These are phyloP conservation scores for Plasmodium malariae DNA, from an alignment of 169 alveolate genomes.

Conservation along the genomic window DNA sequence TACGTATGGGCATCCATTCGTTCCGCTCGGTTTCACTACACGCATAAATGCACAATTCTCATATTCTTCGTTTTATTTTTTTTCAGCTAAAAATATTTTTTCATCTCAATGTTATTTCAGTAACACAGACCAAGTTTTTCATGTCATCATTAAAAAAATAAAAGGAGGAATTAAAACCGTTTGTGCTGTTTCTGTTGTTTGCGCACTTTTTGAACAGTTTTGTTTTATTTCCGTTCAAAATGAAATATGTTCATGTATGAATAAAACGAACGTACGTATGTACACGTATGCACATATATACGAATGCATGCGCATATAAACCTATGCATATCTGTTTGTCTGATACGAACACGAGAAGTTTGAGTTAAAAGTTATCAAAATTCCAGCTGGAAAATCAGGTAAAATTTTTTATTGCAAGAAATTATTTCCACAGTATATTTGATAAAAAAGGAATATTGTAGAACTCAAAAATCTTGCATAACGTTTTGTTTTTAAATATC, in stretches of 20 bases:
- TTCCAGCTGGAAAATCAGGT: constrained; percentile 74
- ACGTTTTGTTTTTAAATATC: too few species aligned
- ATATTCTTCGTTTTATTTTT: constrained; percentile 17
- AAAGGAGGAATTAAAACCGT: too few species aligned
- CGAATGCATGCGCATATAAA: neutral
- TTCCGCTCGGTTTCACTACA: neutral
- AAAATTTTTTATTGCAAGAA: constrained; percentile 54
- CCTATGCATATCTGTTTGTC: constrained; percentile 2
- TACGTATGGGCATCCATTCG: neutral
- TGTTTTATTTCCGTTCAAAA: too few species aligned
- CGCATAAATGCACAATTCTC: neutral
- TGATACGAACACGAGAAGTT: constrained; percentile 62
- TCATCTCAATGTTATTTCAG: constrained; percentile 74
- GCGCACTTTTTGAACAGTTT: neutral
- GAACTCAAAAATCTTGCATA: constrained; percentile 76
- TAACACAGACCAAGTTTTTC: constrained; percentile 72
- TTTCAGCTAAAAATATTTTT: constrained; percentile 8
- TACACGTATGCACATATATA: neutral
- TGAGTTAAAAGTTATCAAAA: neutral
- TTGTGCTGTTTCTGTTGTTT: too few species aligned
- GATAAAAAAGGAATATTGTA: constrained; percentile 3
- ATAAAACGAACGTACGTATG: too few species aligned
- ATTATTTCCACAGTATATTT: constrained; percentile 37
- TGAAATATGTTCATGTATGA: too few species aligned
- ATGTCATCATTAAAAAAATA: constrained; percentile 66